Conservation (phyloP, 2,329 filamentous ascomycete species). For the Sporothrix curviconia region DNA sequence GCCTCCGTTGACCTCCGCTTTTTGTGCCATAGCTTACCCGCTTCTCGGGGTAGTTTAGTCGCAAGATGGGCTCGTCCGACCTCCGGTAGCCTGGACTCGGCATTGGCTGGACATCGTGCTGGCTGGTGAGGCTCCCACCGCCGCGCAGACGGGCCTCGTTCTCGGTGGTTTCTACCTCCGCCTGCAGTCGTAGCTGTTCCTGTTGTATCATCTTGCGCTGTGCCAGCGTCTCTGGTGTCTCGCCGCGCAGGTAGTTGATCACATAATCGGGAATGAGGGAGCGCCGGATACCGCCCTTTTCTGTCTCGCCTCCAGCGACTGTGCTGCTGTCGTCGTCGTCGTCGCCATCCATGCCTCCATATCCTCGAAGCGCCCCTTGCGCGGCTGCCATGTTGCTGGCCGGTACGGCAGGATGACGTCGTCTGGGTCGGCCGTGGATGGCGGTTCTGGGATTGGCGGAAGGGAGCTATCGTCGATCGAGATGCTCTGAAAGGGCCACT, state of each 20-base stretch:
- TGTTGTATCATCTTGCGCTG: conserved; percentile 35
- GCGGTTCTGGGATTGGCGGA: not conserved
- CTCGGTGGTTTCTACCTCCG: not conserved
- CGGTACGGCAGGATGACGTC: conserved; percentile 13
- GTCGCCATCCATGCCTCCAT: conserved; percentile 7
- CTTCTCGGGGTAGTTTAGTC: not conserved
- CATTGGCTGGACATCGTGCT: not conserved
- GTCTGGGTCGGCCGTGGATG: not conserved
- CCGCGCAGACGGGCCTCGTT: not conserved
- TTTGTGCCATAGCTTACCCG: not conserved
- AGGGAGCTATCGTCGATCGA: conserved; percentile 20
- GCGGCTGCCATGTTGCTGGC: conserved; percentile 25
- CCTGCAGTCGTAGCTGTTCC: conserved; percentile 20
- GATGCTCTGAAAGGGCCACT: conserved; percentile 33
- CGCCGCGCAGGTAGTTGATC: conserved; percentile 48
- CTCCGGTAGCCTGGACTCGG: not conserved
- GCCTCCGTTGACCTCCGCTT: not conserved
- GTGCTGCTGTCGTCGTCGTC: conserved; percentile 16
- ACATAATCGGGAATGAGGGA: conserved; percentile 50
- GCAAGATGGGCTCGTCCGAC: conserved; percentile 1
- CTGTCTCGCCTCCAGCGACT: conserved; percentile 10
- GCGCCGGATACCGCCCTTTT: conserved; percentile 24
- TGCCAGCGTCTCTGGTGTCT: conserved; percentile 48
- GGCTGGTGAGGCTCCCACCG: not conserved
- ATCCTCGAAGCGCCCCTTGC: not conserved